Conservation (phyloP, 352 stramenopile genomes). For the Thalassiosira livingstoniorum region DNA sequence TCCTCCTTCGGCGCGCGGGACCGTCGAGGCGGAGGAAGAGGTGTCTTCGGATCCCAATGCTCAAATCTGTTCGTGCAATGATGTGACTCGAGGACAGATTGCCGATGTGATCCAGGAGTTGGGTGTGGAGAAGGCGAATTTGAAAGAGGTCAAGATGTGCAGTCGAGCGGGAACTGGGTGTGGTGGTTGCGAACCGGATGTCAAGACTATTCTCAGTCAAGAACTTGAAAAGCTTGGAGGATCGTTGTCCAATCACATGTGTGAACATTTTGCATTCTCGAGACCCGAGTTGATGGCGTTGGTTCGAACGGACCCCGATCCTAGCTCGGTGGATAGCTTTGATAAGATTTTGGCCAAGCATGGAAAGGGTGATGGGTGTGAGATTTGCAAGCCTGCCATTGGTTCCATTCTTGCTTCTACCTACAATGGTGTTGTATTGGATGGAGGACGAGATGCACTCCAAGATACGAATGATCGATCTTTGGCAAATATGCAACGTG, state of each 20-base stretch:
- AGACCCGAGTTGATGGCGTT: constrained; percentile 91
- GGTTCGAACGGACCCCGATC: constrained; percentile 85
- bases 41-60: constrained; percentile 81
- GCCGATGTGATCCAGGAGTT: constrained; percentile 86
- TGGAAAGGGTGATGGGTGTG: constrained; percentile 88
- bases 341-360: constrained; percentile 89
- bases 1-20: constrained; percentile 62
- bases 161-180: constrained; percentile 91
- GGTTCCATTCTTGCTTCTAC: constrained; percentile 91
- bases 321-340: constrained; percentile 87
- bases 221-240: constrained; percentile 90
- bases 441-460: constrained; percentile 84
- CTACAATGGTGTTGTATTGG: constrained; percentile 90
- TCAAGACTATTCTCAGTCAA: constrained; percentile 89
- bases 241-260: constrained; percentile 89
- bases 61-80: constrained; percentile 93
- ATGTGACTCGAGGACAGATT: constrained; percentile 90
- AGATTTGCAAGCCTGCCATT: constrained; percentile 92
- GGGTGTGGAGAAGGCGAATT: constrained; percentile 85
- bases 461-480: constrained; percentile 94
- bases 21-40: constrained; percentile 78
- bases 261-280: constrained; percentile 91
- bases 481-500: constrained; percentile 92
- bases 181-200: constrained; percentile 91
- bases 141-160: constrained; percentile 87